phyloP scores from a whole-genome alignment of 2,329 filamentous ascomycete species.

The Biscogniauxia mediterranea region DNA sequence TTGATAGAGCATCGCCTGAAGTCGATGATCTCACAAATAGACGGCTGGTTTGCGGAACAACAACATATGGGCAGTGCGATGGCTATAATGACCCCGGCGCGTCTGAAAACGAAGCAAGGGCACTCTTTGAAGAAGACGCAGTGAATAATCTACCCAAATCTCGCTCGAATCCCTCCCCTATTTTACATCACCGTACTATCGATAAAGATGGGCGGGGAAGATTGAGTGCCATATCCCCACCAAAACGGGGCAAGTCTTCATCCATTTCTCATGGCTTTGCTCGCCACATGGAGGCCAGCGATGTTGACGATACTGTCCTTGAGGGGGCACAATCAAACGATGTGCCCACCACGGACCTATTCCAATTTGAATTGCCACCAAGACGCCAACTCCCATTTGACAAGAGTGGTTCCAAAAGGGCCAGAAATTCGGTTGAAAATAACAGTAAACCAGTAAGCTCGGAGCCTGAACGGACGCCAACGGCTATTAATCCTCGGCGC shows the following conservation, averaged over 20 bases:
- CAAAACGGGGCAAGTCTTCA: conserved; percentile 8
- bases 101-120: not conserved
- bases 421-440: conserved; percentile 5
- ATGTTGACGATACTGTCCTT: conserved; percentile 10
- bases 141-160: not conserved
- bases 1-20: not conserved
- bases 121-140: not conserved
- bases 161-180: conserved; percentile 2
- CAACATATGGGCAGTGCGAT: not conserved
- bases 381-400: conserved; percentile 43
- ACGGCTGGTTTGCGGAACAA: not conserved
- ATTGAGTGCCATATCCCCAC: not conserved
- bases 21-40: not conserved
- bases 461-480: conserved; percentile 6
- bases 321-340: conserved; percentile 2
- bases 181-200: conserved; percentile 2
- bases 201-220: conserved; percentile 1
- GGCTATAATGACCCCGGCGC: not conserved
- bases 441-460: conserved; percentile 5
- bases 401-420: conserved; percentile 22
- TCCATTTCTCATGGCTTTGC: conserved; percentile 15
- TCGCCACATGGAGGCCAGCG: conserved; percentile 26
- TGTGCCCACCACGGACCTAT: conserved; percentile 12
- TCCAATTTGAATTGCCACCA: conserved; percentile 33
- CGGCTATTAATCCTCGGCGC: conserved; percentile 8